Evolutionary conservation across 148 eudicot species (phyloP).

Genomic region (Nepenthes gracilis): DNA sequence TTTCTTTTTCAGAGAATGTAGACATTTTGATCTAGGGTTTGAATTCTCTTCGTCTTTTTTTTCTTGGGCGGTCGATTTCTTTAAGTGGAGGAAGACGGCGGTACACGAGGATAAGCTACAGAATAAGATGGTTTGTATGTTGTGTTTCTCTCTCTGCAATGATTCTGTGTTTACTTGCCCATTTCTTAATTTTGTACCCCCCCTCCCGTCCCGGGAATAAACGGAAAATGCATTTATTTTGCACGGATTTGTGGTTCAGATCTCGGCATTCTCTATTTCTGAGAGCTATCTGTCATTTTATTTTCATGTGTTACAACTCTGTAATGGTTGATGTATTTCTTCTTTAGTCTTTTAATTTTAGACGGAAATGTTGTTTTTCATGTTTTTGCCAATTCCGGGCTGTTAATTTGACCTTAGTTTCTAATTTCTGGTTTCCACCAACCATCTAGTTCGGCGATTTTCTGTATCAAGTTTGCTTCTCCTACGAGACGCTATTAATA

Average conservation of each 20-base stretch:
- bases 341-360: too few species aligned
- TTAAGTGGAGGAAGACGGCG: slow-evolving; percentile 40
- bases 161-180: neutral
- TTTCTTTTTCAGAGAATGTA: slow-evolving; percentile 15
- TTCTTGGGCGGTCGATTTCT: slow-evolving; percentile 1
- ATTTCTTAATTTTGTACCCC: neutral
- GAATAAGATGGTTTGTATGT: slow-evolving; percentile 58
- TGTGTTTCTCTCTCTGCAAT: neutral
- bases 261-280: too few species aligned
- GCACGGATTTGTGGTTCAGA: too few species aligned
- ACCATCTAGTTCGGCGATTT: too few species aligned
- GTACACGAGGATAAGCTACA: slow-evolving; percentile 16
- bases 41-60: slow-evolving; percentile 4
- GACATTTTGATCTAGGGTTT: slow-evolving; percentile 46
- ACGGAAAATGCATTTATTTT: neutral
- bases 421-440: too few species aligned
- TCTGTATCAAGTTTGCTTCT: too few species aligned
- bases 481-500: neutral
- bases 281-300: too few species aligned
- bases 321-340: too few species aligned
- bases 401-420: too few species aligned
- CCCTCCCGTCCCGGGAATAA: neutral
- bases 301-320: too few species aligned
- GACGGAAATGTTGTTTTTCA: too few species aligned
- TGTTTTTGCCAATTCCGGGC: too few species aligned